A percentile compares a stretch with the other conserved stretches of the same genome.
phyloP scores from a whole-genome alignment of 2,329 filamentous ascomycete species.

The Trichoderma endophyticum region DNA sequence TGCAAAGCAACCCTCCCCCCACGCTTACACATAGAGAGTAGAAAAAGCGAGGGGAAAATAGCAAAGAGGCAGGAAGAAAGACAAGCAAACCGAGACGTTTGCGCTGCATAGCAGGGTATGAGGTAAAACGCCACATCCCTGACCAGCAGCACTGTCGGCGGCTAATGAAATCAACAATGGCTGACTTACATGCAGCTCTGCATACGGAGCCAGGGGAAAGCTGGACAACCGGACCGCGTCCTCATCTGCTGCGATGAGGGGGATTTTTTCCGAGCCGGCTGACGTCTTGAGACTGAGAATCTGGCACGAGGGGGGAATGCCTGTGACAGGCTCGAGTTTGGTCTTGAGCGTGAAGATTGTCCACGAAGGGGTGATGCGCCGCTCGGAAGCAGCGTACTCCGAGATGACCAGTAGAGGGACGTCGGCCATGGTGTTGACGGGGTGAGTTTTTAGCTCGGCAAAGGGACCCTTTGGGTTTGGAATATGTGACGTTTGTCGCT shows the following conservation, averaged over 20 bases:
- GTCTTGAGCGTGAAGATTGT: constrained; percentile 77
- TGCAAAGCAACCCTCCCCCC: not conserved
- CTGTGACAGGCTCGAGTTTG: constrained; percentile 90
- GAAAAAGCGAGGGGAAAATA: not conserved
- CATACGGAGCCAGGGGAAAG: constrained; percentile 70
- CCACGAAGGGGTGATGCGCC: constrained; percentile 91
- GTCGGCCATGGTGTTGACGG: constrained; percentile 56
- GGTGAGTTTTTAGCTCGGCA: constrained; percentile 24
- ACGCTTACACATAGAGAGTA: not conserved
- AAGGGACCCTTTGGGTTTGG: not conserved
- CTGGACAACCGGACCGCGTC: constrained; percentile 61
- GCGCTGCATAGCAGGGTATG: constrained; percentile 6
- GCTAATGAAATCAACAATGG: constrained; percentile 23
- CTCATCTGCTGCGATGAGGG: constrained; percentile 69
- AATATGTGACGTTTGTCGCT: not conserved
- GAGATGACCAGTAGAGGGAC: constrained; percentile 73
- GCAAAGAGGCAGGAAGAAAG: not conserved
- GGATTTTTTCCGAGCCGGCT: constrained; percentile 54
- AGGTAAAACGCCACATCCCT: constrained; percentile 10
- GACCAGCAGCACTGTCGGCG: not conserved
- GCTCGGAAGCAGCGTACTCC: constrained; percentile 77
- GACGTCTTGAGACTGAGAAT: constrained; percentile 65
- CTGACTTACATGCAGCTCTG: constrained; percentile 72
- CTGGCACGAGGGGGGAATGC: constrained; percentile 79
- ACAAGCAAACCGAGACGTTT: constrained; percentile 20